Conservation (phyloP, 768 basidiomycete genomes). For the Cytidiella melzeri region DNA sequence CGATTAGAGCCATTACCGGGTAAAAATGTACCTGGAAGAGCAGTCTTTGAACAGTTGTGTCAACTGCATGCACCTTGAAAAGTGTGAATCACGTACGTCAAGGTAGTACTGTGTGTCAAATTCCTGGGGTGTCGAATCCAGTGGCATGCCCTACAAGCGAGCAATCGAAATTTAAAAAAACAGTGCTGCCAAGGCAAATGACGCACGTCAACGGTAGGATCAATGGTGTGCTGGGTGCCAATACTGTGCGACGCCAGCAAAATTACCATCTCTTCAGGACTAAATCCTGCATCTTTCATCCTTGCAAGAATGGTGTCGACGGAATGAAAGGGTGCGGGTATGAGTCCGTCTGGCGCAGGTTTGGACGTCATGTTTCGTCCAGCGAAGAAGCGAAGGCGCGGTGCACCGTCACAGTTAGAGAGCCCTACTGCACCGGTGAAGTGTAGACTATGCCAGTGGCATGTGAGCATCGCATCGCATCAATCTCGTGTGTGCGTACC, state of each 20-base stretch:
- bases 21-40: background rate
- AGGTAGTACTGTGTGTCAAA: slow-evolving; percentile 13
- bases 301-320: slow-evolving; percentile 3
- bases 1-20: background rate
- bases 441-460: slow-evolving; percentile 12
- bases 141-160: slow-evolving; percentile 8
- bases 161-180: background rate
- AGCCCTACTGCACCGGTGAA: slow-evolving; percentile 26
- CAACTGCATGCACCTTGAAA: background rate
- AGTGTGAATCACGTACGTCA: slow-evolving; percentile 2
- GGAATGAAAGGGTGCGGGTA: slow-evolving; percentile 15
- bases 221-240: slow-evolving; percentile 14
- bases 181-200: background rate
- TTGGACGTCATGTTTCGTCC: slow-evolving; percentile 18
- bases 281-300: slow-evolving; percentile 12
- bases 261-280: slow-evolving; percentile 4
- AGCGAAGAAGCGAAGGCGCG: slow-evolving; percentile 20
- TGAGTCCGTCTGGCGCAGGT: slow-evolving; percentile 6
- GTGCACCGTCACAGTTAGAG: slow-evolving; percentile 21
- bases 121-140: slow-evolving; percentile 9
- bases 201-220: slow-evolving; percentile 4
- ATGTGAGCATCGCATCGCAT: background rate
- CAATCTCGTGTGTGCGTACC: background rate
- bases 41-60: too few relatives aligned
- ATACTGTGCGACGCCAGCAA: slow-evolving; percentile 13